Evolutionary conservation across 2,329 filamentous ascomycete species (phyloP), one percentile per base, ranked within the genome.

Genomic region (Mycosphaerella sp.): DNA sequence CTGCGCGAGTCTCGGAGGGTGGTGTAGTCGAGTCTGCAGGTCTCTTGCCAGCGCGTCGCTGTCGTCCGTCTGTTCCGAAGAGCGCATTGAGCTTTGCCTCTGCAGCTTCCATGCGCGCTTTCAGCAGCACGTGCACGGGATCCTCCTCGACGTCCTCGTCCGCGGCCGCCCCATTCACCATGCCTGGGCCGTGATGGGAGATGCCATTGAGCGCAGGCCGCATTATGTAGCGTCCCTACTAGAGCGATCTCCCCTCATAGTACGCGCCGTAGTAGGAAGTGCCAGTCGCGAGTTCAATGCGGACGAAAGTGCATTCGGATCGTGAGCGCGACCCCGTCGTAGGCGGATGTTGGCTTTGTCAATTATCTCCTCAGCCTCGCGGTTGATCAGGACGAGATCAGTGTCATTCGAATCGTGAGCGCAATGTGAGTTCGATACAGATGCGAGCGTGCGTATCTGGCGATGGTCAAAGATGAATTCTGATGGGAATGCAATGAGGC

Each of bases 21-120:
- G 52, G 39, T 29, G 51, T 39, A 26, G 43, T 39, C 32, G 43
- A 45, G 44, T 48, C 39, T 12, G 36, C 57, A 29, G 40, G 53
- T 52, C 50, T 56, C 14, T 43, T 46, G 14, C 55, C 55, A n/a
- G 56, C 66, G 67, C 60, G 63, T 66, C 63, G 63, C 60, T 62
- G 56, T 40, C 44, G 50, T 8, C 60, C 66, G 51, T 69, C 72
- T 41, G 73, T 73, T 39, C 77, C 76, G 69, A 95, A 95, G n/a
- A 96, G 76, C 41, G 82, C 76, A 59, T 83, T 81, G 66, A 96
- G 84, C 72, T 83, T 86, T 63, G 82, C 80, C 73, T 96, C 89
- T 64, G 82, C 85, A 71, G 81, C 81, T 67, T 81, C 82, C 77
- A 87, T 95, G 52, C 91, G 76, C 54, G 89, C 83, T 69, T 83